Percentiles rank a stretch among this genome's conserved stretches.
These are phyloP conservation scores for Rhizopogon vinicolor DNA, from an alignment of 768 basidiomycete genomes.

Conservation along the genomic window DNA sequence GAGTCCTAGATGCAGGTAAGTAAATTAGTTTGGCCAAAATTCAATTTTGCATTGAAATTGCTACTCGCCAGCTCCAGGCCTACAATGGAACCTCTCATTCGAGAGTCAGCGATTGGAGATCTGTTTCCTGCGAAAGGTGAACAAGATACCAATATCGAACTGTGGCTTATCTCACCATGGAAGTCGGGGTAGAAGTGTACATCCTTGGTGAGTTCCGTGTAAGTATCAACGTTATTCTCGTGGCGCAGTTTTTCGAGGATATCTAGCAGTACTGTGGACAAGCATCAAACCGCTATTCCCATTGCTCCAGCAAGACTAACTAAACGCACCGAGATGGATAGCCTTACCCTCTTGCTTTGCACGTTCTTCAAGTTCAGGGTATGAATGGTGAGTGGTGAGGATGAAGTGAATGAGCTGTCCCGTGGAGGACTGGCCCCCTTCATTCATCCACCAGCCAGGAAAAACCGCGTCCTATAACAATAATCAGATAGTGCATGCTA, in stretches of 20 bases:
- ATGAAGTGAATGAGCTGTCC: conserved; percentile 95
- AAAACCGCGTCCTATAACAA: conserved; percentile 71
- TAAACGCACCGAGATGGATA: conserved; percentile 48
- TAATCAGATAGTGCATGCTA: conserved; percentile 8
- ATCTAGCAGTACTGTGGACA: conserved; percentile 59
- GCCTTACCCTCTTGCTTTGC: conserved; percentile 56
- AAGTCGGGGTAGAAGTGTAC: conserved; percentile 95
- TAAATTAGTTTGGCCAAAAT: neutral
- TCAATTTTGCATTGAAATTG: neutral
- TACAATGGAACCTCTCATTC: conserved; percentile 88
- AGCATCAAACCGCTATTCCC: neutral
- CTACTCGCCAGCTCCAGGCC: conserved; percentile 72
- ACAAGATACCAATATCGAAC: neutral
- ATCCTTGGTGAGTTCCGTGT: conserved; percentile 86
- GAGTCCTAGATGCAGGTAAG: conserved; percentile 44
- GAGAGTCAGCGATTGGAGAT: conserved; percentile 93
- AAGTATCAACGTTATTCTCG: conserved; percentile 50
- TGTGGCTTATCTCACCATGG: conserved; percentile 51
- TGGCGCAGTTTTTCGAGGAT: conserved; percentile 61
- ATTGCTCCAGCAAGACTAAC: neutral
- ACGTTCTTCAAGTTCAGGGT: conserved; percentile 58
- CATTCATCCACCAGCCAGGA: conserved; percentile 99
- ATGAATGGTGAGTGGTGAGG: conserved; percentile 87
- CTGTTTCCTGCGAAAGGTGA: conserved; percentile 66
- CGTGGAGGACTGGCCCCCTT: conserved; percentile 97